Evolutionary conservation across 2,329 filamentous ascomycete genomes (phyloP).

Genomic region (Ilyonectria destructans): DNA sequence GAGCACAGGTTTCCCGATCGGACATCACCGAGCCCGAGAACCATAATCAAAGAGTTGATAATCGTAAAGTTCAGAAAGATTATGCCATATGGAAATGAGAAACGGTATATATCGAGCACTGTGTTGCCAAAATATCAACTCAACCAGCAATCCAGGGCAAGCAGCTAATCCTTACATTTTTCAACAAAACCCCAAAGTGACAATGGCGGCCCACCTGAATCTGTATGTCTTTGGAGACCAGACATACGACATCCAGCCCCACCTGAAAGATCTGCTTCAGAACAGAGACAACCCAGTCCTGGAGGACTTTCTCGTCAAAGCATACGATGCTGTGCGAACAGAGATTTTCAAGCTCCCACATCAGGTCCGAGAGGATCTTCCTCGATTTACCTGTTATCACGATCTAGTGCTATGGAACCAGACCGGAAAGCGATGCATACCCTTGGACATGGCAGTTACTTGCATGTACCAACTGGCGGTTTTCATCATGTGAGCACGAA

Average conservation of each 20-base stretch:
- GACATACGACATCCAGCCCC: slow-evolving; percentile 25
- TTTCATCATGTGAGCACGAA: slow-evolving; percentile 36
- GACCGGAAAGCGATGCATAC: slow-evolving; percentile 38
- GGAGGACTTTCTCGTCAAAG: slow-evolving; percentile 38
- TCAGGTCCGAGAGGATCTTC: slow-evolving; percentile 37
- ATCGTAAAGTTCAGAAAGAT: not conserved
- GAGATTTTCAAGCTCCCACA: slow-evolving; percentile 38
- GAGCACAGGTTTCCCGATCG: not conserved
- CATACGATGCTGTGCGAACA: slow-evolving; percentile 37
- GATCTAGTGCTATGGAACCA: slow-evolving; percentile 41
- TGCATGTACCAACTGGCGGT: slow-evolving; percentile 41
- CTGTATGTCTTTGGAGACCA: slow-evolving; percentile 27
- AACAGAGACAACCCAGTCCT: slow-evolving; percentile 44
- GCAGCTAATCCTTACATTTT: not conserved
- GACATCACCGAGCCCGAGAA: not conserved
- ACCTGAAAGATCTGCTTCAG: slow-evolving; percentile 35
- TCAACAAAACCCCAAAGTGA: not conserved
- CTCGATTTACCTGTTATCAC: slow-evolving; percentile 40
- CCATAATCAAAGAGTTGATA: not conserved
- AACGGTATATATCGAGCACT: not conserved
- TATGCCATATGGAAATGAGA: not conserved
- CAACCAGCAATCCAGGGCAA: slow-evolving; percentile 1
- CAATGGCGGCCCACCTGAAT: not conserved
- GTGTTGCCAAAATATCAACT: not conserved
- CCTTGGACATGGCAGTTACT: slow-evolving; percentile 43